Conservation (phyloP, 495 filamentous ascomycete genomes). For the Aspergillus leporis region DNA sequence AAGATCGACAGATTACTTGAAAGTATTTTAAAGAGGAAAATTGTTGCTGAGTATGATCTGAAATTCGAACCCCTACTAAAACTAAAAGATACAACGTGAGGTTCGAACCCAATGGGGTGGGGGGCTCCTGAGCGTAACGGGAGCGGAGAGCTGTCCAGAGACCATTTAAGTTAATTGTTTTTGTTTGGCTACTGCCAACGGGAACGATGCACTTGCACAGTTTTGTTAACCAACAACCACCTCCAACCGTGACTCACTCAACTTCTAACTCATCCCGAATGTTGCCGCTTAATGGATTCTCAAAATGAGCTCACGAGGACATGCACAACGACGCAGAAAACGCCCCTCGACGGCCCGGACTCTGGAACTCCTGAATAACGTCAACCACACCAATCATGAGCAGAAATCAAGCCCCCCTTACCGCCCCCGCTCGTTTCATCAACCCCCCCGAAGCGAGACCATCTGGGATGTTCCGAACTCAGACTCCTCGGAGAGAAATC, state of each 20-base stretch:
- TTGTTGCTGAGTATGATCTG: no score
- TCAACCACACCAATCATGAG: constrained; percentile 11
- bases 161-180: no score
- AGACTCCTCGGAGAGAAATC: background rate
- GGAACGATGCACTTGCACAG: no score
- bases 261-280: background rate
- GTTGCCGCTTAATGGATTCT: background rate
- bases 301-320: constrained; percentile 15
- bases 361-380: constrained; percentile 23
- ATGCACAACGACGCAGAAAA: constrained; percentile 13
- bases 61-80: no score
- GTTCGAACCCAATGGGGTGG: no score
- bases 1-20: no score
- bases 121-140: no score
- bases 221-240: no score
- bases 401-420: background rate
- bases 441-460: background rate
- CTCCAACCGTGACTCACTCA: background rate
- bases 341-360: constrained; percentile 17
- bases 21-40: no score
- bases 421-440: background rate
- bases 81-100: no score
- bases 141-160: no score
- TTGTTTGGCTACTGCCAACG: no score
- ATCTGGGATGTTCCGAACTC: background rate